A percentile compares a stretch with the other conserved stretches of the same genome.
Evolutionary conservation across 495 filamentous ascomycete species (phyloP).

Genomic region (Aspergillus nidulans): DNA sequence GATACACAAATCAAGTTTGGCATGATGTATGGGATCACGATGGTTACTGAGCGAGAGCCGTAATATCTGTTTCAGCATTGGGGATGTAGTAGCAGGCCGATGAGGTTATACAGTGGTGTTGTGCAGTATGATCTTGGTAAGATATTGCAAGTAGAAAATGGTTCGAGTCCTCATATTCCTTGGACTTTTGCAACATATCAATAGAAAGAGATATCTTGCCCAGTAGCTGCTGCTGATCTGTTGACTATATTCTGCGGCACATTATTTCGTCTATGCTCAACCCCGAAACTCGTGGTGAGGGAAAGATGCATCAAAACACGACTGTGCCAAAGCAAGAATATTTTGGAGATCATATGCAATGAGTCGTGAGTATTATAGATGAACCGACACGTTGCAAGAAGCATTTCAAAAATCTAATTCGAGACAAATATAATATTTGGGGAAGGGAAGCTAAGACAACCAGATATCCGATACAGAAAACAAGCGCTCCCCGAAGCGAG

Average conservation of each 20-base stretch:
- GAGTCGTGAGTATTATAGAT: background rate
- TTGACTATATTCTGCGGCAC: too few species aligned
- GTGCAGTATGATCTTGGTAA: slow-evolving; percentile 42
- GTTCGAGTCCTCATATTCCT: too few species aligned
- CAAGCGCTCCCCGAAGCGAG: slow-evolving; percentile 5
- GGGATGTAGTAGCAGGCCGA: slow-evolving; percentile 30
- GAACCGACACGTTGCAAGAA: background rate
- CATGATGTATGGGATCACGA: slow-evolving; percentile 35
- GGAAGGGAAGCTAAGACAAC: background rate
- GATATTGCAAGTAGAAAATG: slow-evolving; percentile 13
- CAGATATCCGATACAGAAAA: slow-evolving; percentile 7
- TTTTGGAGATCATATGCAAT: background rate
- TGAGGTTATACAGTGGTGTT: slow-evolving; percentile 18
- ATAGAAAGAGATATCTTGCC: too few species aligned
- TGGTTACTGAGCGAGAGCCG: slow-evolving; percentile 21
- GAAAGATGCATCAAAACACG: too few species aligned
- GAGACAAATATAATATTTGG: background rate
- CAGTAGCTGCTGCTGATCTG: too few species aligned
- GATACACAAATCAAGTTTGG: slow-evolving; percentile 23
- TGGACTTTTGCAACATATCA: too few species aligned
- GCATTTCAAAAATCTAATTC: background rate
- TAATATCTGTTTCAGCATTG: slow-evolving; percentile 34
- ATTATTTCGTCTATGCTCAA: too few species aligned
- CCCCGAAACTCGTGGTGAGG: too few species aligned
- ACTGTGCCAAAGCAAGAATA: too few species aligned